These are phyloP conservation scores for Xerocomellus chrysenteron DNA, from an alignment of 768 basidiomycete species.

Conservation along the genomic window DNA sequence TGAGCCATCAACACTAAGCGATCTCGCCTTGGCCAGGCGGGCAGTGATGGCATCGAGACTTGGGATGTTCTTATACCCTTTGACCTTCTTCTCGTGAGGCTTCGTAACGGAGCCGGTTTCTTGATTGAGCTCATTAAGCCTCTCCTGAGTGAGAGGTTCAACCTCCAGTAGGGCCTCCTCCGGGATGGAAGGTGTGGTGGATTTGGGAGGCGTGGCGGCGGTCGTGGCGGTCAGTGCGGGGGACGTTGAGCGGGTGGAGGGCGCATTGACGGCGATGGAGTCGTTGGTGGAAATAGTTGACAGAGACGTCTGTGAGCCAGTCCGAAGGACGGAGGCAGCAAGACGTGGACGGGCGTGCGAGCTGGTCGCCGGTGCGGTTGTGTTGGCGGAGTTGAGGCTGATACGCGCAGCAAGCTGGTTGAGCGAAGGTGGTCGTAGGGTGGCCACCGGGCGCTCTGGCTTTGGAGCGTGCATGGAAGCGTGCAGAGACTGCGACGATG, in stretches of 20 bases:
- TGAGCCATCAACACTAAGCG: constrained; percentile 57
- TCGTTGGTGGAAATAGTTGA: constrained; percentile 52
- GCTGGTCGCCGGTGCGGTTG: constrained; percentile 21
- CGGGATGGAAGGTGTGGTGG: constrained; percentile 40
- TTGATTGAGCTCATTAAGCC: constrained; percentile 61
- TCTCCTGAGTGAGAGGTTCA: constrained; percentile 62
- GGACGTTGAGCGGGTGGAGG: constrained; percentile 66
- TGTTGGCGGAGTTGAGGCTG: constrained; percentile 39
- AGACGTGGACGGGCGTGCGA: constrained; percentile 61
- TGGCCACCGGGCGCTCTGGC: constrained; percentile 35
- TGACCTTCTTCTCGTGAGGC: constrained; percentile 38
- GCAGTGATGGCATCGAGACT: constrained; percentile 83
- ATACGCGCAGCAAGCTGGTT: constrained; percentile 83
- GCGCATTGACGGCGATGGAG: constrained; percentile 64
- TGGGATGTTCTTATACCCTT: constrained; percentile 87
- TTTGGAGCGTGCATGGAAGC: constrained; percentile 37
- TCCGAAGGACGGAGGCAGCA: constrained; percentile 70
- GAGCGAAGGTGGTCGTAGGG: constrained; percentile 62
- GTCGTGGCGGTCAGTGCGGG: constrained; percentile 51
- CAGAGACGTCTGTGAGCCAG: constrained; percentile 52
- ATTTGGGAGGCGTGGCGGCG: constrained; percentile 42
- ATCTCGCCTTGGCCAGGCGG: constrained; percentile 67
- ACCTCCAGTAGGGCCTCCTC: constrained; percentile 34
- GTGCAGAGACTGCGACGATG: constrained; percentile 30
- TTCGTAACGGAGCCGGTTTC: constrained; percentile 40